Evolutionary conservation across 768 basidiomycete genomes (phyloP), one percentile per base, ranked within the genome.

Genomic region (Suillus paluster): DNA sequence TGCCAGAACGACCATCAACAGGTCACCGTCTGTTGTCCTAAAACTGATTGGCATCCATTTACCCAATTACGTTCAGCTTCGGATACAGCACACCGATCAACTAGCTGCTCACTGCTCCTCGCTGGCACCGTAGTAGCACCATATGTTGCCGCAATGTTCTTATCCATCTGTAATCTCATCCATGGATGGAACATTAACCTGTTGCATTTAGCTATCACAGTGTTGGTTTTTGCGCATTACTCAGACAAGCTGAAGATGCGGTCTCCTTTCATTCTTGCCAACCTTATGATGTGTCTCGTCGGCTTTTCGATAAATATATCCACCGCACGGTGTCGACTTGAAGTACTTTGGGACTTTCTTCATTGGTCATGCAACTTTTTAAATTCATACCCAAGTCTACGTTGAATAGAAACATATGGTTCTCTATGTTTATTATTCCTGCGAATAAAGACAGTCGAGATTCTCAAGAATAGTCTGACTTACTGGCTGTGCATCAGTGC

Each of bases 311-410:
- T 90, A 72, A 87, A 89, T 67, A 85, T 91, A 56, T 84, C 86
- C 1, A 68, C 80, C 14, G 83, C 74, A 1, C 66, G 82, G 0
- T 49, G 85, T 86, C 0, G 84, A 77, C 30, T n/a, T n/a, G n/a
- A 90, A 91, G 73, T 91, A 91, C 70, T 87, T 90, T 64, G 90
- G 88, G 1, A 89, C 85, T 0, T 92, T 87, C 78, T 83, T 91
- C 36, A 38, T 38, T 38, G 36, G n/a, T n/a, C n/a, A n/a, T n/a
- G n/a, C n/a, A n/a, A n/a, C n/a, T n/a, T n/a, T n/a, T n/a, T n/a
- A n/a, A n/a, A n/a, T n/a, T n/a, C n/a, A n/a, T n/a, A n/a, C n/a
- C n/a, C n/a, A n/a, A n/a, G n/a, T n/a, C n/a, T n/a, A n/a, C n/a
- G n/a, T n/a, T n/a, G n/a, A n/a, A n/a, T n/a, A n/a, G n/a, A n/a